phyloP scores from a whole-genome alignment of 306 rosid genomes.

The Begonia loranthoides region DNA sequence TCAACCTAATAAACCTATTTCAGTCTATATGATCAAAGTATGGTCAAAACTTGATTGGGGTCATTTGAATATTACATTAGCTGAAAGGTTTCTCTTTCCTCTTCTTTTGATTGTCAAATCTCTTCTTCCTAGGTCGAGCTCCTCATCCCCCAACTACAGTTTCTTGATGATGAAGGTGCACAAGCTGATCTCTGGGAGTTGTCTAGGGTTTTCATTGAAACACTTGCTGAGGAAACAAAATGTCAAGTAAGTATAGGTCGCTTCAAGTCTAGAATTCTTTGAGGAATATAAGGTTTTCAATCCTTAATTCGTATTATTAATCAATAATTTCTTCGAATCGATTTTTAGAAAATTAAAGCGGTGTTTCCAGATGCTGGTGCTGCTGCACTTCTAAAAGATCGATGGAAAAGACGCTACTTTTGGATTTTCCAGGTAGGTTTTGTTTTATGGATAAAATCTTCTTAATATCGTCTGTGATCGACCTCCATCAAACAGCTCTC shows the following conservation, averaged over 20 bases:
- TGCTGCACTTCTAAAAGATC: constrained; percentile 75
- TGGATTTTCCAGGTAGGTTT: constrained; percentile 69
- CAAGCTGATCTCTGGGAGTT: constrained; percentile 94
- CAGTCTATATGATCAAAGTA: too few species aligned
- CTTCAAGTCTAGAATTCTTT: not conserved
- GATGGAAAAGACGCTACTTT: constrained; percentile 76
- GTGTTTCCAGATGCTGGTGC: constrained; percentile 98
- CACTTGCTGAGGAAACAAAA: constrained; percentile 50
- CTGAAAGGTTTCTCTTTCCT: not conserved
- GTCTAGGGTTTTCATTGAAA: constrained; percentile 68
- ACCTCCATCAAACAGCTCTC: too few species aligned
- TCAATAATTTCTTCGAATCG: constrained; percentile 16
- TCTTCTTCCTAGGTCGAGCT: constrained; percentile 78
- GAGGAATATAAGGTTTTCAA: not conserved
- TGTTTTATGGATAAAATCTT: not conserved
- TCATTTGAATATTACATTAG: not conserved
- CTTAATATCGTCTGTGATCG: not conserved
- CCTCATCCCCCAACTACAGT: constrained; percentile 85
- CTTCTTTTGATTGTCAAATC: too few species aligned
- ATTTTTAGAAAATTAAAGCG: constrained; percentile 74
- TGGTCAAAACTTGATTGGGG: not conserved
- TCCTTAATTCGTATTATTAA: not conserved
- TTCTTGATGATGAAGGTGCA: constrained; percentile 95
- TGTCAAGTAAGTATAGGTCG: constrained; percentile 30
- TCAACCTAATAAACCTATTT: too few species aligned